Evolutionary conservation across 106 monocot genomes (phyloP).

Genomic region (Allium fistulosum): DNA sequence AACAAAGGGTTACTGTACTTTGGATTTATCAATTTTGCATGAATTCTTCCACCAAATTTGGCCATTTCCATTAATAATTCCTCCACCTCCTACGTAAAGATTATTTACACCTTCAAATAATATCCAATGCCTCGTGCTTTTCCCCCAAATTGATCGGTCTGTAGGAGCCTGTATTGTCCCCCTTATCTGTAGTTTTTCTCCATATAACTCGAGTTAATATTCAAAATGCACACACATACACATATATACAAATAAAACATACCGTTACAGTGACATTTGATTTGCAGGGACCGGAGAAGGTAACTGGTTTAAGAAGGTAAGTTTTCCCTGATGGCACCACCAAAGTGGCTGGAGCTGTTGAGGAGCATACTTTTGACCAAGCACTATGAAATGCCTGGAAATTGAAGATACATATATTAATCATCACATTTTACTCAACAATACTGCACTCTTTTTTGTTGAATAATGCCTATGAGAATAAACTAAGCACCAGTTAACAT

Average conservation of each 20-base stretch:
- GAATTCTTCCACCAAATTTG: slow-evolving; percentile 21
- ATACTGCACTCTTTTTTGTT: not conserved
- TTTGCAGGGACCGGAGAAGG: slow-evolving; percentile 67
- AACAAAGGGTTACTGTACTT: not conserved
- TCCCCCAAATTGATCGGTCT: slow-evolving; percentile 7
- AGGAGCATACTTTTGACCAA: slow-evolving; percentile 35
- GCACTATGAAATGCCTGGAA: slow-evolving; percentile 37
- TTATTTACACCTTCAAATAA: slow-evolving; percentile 7
- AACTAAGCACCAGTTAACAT: too few species aligned
- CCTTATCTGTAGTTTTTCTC: slow-evolving; percentile 4
- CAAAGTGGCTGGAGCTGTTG: slow-evolving; percentile 9
- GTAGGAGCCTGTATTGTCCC: slow-evolving; percentile 16
- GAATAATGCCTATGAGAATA: not conserved
- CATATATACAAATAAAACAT: slow-evolving; percentile 1
- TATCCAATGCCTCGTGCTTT: slow-evolving; percentile 8
- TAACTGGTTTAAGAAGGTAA: slow-evolving; percentile 46
- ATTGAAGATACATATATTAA: not conserved
- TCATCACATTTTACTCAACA: not conserved
- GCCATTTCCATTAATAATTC: slow-evolving; percentile 18
- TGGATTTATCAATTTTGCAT: slow-evolving; percentile 12
- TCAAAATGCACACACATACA: not conserved
- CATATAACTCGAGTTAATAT: not conserved
- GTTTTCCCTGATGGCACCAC: slow-evolving; percentile 16
- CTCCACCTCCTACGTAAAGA: slow-evolving; percentile 15
- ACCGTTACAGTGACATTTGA: slow-evolving; percentile 44